Conservation (phyloP, 2,329 filamentous ascomycete species). For the Pseudogymnoascus sp. region DNA sequence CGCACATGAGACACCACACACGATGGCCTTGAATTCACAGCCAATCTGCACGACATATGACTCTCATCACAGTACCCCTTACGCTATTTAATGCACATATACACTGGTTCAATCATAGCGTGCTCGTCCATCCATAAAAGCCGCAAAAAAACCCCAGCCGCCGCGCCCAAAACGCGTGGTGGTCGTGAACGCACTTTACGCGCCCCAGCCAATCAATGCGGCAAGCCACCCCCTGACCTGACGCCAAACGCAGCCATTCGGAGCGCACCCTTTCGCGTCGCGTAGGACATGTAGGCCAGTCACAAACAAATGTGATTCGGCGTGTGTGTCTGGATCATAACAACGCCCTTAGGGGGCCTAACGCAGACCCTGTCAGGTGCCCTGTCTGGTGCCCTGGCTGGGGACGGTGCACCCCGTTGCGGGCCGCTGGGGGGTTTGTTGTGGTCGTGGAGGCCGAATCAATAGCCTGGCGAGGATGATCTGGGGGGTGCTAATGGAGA, state of each 20-base stretch:
- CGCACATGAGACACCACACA: not conserved
- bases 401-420: not conserved
- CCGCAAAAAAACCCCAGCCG: not conserved
- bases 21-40: not conserved
- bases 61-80: not conserved
- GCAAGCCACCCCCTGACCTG: constrained; percentile 3
- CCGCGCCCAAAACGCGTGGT: constrained; percentile 2
- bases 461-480: not conserved
- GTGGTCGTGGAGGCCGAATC: not conserved
- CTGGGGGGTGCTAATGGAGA: not conserved
- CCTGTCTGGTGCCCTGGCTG: not conserved
- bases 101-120: not conserved
- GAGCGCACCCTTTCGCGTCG: constrained; percentile 4
- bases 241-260: constrained; percentile 3
- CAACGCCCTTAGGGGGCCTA: not conserved
- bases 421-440: constrained; percentile 4
- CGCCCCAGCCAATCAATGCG: not conserved
- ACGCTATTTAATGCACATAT: not conserved
- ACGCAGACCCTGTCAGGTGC: not conserved
- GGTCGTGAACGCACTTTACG: constrained; percentile 7
- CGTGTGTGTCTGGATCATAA: not conserved
- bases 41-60: not conserved
- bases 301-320: constrained; percentile 6
- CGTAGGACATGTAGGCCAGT: not conserved
- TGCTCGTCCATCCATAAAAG: not conserved